Base-by-base conservation (phyloP, 2,329 filamentous ascomycete genomes). In the Colletotrichum spinosum region DNA sequence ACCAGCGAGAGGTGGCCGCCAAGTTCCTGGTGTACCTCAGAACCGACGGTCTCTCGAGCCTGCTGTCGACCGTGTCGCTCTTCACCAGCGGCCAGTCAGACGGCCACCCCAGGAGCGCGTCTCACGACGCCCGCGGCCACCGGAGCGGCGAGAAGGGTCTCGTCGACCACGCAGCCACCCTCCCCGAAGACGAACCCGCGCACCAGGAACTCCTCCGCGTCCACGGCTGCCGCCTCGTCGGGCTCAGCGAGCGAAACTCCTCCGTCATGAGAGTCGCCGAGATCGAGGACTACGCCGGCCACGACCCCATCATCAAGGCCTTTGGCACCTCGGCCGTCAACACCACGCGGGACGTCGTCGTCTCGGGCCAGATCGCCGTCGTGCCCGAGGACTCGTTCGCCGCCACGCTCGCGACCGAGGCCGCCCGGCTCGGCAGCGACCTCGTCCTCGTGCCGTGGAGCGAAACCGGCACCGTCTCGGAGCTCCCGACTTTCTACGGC, bases 1-100 rank as follows among this genome's bases (percentile, higher is more conserved):
- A 50, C 53, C 35, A 55, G 56, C 15, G 44, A 9, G n/a, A 67
- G 70, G 77, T 81, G 33, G 60, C 53, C 2, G 57, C 7, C 34
- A 62, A 60, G 33, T 4, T 52, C 17, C 3, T 53, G 13, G 41
- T 45, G 11, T 52, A 53, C 50, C 35, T 97, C 78, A 94, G 94
- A 0, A 60, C 58, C 1, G 58, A 60, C 9, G 58, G 58, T 1
- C 86, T 97, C 1, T 97, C 95, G 1, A 95, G 95, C 4, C 82
- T 98, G 7, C 94, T 88, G 74, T 97, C 95, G 3, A 89, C 97
- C 72, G 82, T 97, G 39, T 94, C 94, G n/a, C 83, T 97, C 8
- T 84, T 97, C 42, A 55, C 70, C 2, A 70, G 72, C 2, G 46
- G 57, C 2, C 56, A 60, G 11, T n/a, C 11, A 2, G 62, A 63